These are phyloP conservation scores for Scleromitrula shiraiana DNA, from an alignment of 2,329 filamentous ascomycete genomes.

Conservation along the genomic window DNA sequence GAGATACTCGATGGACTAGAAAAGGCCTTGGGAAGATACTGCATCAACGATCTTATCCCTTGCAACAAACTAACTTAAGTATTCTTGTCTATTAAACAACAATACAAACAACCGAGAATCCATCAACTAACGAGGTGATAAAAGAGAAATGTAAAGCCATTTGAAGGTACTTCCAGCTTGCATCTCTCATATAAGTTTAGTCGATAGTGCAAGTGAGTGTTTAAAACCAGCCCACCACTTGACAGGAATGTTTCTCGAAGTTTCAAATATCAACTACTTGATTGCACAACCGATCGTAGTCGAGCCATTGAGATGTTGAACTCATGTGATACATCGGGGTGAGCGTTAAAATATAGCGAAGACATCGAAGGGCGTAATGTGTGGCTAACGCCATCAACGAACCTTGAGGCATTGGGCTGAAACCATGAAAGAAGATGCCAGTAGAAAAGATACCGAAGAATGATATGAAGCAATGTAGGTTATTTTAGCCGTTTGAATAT, in stretches of 20 bases:
- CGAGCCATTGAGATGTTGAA: neutral
- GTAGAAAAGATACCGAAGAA: neutral
- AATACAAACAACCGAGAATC: neutral
- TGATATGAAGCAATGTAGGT: too few relatives aligned
- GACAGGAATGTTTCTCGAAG: neutral
- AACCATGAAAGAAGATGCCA: neutral
- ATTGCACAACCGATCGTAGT: neutral
- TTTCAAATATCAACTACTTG: neutral
- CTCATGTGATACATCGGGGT: neutral
- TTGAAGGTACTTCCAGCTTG: neutral
- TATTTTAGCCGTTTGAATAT: too few relatives aligned
- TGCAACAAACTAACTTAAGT: too few relatives aligned
- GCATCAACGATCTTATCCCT: neutral
- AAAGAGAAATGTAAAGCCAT: neutral
- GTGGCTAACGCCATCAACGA: neutral
- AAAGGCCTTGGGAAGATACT: neutral
- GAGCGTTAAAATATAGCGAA: neutral
- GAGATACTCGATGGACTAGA: conserved; percentile 1
- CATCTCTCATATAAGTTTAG: neutral
- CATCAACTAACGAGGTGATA: neutral
- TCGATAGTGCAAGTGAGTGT: neutral
- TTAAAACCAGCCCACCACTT: neutral
- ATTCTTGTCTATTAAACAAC: neutral
- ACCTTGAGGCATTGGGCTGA: neutral
- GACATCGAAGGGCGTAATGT: neutral